Percentiles rank a stretch among this genome's conserved stretches.
Conservation (phyloP, 306 rosid genomes). For the Vigna trinervia region DNA sequence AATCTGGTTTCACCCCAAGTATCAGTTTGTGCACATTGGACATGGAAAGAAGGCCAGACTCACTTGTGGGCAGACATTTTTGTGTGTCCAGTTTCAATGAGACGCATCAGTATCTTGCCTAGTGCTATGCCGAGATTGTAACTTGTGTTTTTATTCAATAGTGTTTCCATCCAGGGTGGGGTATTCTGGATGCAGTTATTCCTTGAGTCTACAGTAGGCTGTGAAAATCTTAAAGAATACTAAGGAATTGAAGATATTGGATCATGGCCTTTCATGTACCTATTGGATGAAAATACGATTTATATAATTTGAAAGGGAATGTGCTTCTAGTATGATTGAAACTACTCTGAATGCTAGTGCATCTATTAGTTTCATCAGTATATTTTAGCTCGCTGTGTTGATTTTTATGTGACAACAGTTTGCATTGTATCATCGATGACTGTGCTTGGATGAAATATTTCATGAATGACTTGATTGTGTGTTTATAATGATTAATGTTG, state of each 20-base stretch:
- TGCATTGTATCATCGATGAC: background rate
- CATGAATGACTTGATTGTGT: background rate
- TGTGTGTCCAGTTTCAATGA: conserved; percentile 23
- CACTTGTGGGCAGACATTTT: conserved; percentile 31
- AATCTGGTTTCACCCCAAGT: conserved; percentile 16
- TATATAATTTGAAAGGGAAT: conserved; percentile 2
- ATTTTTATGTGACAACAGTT: conserved; percentile 17
- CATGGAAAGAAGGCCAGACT: conserved; percentile 10
- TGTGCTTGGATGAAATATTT: conserved; percentile 17
- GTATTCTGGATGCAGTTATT: conserved; percentile 24
- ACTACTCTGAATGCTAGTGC: conserved; percentile 4
- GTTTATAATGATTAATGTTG: background rate
- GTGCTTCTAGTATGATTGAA: conserved; percentile 19
- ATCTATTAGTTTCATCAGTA: conserved; percentile 21
- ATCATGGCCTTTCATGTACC: conserved; percentile 1
- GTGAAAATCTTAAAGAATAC: conserved; percentile 10
- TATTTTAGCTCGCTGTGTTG: conserved; percentile 16
- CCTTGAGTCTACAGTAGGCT: conserved; percentile 16
- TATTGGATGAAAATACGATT: conserved; percentile 13
- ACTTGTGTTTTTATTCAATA: background rate
- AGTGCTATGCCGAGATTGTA: conserved; percentile 12
- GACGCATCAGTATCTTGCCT: conserved; percentile 15
- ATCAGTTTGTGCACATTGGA: conserved; percentile 17
- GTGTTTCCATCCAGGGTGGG: conserved; percentile 24
- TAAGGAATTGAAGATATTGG: conserved; percentile 21